Conservation (phyloP, 129 eudicot species). For the Helichrysum umbraculigerum region DNA sequence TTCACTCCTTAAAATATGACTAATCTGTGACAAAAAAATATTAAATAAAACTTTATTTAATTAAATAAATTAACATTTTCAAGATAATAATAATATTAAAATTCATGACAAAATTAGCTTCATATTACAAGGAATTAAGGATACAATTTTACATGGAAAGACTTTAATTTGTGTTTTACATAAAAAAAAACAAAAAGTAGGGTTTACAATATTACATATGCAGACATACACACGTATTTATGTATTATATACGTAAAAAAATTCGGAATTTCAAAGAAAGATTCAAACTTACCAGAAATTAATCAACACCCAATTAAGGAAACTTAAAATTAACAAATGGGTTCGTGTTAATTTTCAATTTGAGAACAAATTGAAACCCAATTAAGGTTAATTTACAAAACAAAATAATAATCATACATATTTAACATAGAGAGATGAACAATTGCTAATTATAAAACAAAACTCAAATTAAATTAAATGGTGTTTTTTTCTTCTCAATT, state of each 20-base stretch:
- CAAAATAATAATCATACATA: conserved; percentile 2
- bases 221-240: not conserved
- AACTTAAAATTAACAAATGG: conserved; percentile 7
- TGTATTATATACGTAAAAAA: not conserved
- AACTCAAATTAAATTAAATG: not conserved
- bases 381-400: not conserved
- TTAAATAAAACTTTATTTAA: no score
- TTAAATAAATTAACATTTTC: not conserved
- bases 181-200: not conserved
- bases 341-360: conserved; percentile 9
- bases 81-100: not conserved
- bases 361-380: not conserved
- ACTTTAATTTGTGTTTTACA: not conserved
- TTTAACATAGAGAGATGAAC: not conserved
- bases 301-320: conserved; percentile 7
- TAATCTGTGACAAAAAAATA: conserved; percentile 45
- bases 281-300: not conserved
- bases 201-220: not conserved
- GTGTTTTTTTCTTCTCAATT: not conserved
- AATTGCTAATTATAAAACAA: not conserved
- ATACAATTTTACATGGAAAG: not conserved
- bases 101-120: not conserved
- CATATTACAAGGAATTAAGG: conserved; percentile 1
- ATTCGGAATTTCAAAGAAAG: conserved; percentile 4
- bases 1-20: conserved; percentile 38